Base-by-base conservation (phyloP, 2,329 filamentous ascomycete genomes). In the Sphaerulina populicola region DNA sequence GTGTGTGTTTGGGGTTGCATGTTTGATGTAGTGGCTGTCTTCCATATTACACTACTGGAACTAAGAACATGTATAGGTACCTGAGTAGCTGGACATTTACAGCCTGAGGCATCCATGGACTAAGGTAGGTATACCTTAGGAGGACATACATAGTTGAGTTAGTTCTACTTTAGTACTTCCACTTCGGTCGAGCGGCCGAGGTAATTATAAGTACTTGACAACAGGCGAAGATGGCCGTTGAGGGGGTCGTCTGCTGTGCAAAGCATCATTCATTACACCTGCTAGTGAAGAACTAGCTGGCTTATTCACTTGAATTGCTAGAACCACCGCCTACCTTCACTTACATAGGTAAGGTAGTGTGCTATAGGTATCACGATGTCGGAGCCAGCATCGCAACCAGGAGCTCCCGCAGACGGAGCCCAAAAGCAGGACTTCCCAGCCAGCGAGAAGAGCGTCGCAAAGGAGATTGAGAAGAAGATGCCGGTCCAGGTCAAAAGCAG, bases 371-470 rank as follows among this genome's bases (percentile, higher is more conserved):
- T 18, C 18, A 18, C 18, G 0, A 71, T 71, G 69, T 67, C 68
- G 41, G 68, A 69, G 54, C 59, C 67, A 44, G 60, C 60, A 11
- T 60, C 60, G 18, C 65, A 71, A 52, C 66, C 67, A 23, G 67
- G 66, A 31, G 69, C 63, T 27, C 68, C 69, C 27, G 57, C 61
- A 42, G 61, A 64, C 30, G 64, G 65, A 47, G 64, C 60, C 6
- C 57, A 62, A n/a, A 62, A 61, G 51, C 58, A 66, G 18, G 62
- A 65, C 15, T 29, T 49, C 46, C 48, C 62, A 21, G 57, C 63
- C 11, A 51, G 51, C 15, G 67, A 66, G 48, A 64, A 66, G 53
- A 61, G 59, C 10, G 51, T 64, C 47, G 60, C 67, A 45, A 55
- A 54, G 23, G 60, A 65, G 49, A 58, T 58, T 6, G 54, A 66